Base-by-base conservation (phyloP, 1,139 yeast species). In the Pichia sp. region DNA sequence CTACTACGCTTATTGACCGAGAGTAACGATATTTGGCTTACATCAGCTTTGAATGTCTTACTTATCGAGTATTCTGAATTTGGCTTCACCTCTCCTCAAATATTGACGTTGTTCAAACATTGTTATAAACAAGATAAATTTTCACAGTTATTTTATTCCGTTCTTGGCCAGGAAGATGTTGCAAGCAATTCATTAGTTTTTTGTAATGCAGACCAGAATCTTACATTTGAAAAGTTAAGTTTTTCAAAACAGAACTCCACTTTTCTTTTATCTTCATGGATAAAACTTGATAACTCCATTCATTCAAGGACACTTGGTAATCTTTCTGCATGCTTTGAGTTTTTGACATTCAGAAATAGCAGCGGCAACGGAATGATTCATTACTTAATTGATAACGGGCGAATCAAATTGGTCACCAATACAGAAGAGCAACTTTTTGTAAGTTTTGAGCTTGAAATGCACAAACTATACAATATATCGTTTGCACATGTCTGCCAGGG, bases 361-460 rank as follows among this genome's bases (percentile, higher is more conserved):
- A 45, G 46, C 22, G 52, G 51, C 3, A 19, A 42, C 3, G 16
- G 19, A 5, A 18, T 47, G 2, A 16, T 61, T 12, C 49, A 49
- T 3, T 60, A 61, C 26, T 47, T 48, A 2, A 41, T 62, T 2
- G 37, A 55, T 2, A 52, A 56, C 6, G 49, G 49, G 28, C 48
- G 53, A 22, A 34, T 63, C 3, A 10, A 44, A 2, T 6, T 62
- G 18, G 47, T 47, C 25, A 52, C 58, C 7, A 19, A 41, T 13
- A 51, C 47, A 2, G 56, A 50, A 47, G 42, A 46, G 2, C 59
- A 57, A 6, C 49, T 42, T 7, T 66, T 68, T 51, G 65, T 62
- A 4, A 59, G 62, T 8, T 67, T 65, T 48, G 55, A 54, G 2
- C 56, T 68, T 37, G 68, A 67, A 25, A 31, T 54, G 1, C 55